Conservation (phyloP, 768 basidiomycete species). For the Hebeloma cylindrosporum region DNA sequence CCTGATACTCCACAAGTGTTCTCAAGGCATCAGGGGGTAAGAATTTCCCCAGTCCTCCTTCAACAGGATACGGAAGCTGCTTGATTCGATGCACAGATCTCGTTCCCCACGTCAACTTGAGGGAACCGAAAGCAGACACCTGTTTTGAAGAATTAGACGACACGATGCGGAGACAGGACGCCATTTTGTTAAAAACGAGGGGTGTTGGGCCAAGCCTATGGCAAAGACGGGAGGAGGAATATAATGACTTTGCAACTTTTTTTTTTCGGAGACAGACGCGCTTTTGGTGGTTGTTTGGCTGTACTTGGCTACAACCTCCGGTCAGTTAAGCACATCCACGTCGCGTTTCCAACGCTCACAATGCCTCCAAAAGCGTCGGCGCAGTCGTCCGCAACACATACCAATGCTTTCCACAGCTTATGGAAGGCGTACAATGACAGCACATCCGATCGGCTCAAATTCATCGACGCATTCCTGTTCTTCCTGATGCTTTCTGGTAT, state of each 20-base stretch:
- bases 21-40: slow-evolving; percentile 71
- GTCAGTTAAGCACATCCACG: slow-evolving; percentile 31
- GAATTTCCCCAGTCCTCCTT: slow-evolving; percentile 77
- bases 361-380: slow-evolving; percentile 39
- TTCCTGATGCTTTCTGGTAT: slow-evolving; percentile 92
- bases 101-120: slow-evolving; percentile 26
- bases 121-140: slow-evolving; percentile 14
- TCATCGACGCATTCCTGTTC: slow-evolving; percentile 89
- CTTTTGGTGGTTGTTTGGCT: slow-evolving; percentile 26
- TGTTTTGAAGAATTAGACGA: slow-evolving; percentile 24
- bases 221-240: slow-evolving; percentile 3
- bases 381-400: slow-evolving; percentile 27
- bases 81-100: slow-evolving; percentile 52
- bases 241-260: slow-evolving; percentile 14
- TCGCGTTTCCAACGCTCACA: slow-evolving; percentile 28
- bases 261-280: slow-evolving; percentile 23
- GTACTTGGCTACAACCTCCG: slow-evolving; percentile 34
- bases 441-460: slow-evolving; percentile 85
- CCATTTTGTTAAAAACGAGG: slow-evolving; percentile 24
- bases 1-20: slow-evolving; percentile 79
- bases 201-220: neutral
- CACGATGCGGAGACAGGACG: slow-evolving; percentile 28
- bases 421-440: slow-evolving; percentile 76
- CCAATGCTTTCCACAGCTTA: slow-evolving; percentile 53
- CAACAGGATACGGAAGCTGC: slow-evolving; percentile 61